Base-by-base conservation (phyloP, 306 rosid genomes). In the Glycine latifolia region DNA sequence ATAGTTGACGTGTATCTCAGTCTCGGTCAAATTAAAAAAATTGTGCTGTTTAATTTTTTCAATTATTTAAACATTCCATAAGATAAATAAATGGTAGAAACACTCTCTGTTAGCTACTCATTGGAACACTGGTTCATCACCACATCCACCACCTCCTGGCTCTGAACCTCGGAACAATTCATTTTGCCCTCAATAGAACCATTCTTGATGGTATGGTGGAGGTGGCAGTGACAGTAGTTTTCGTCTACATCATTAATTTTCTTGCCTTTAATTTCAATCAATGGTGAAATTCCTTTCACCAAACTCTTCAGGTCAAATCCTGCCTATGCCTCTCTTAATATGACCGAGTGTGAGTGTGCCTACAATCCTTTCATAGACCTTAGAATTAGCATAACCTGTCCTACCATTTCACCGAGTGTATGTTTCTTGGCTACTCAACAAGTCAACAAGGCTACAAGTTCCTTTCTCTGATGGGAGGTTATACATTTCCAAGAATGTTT, bases 1-100 rank as follows among this genome's bases (percentile, higher is more conserved):
- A 17, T 15, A 71, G 63, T 56, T 58, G 17, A 7, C 52, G 63
- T 70, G 66, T 53, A 35, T 80, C 15, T 73, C 79, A 62, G 6
- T 67, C 55, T 26, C 1, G 31, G 31, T 2, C 0, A 20, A 58
- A 37, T 46, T 15, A 56, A 47, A n/a, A 44, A 39, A 65, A 1
- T 26, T 60, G 52, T 71, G 33, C 4, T 74, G 62, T 35, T 65
- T 10, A 66, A 41, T 50, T 52, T 14, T 20, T 56, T 31, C 54
- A 10, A 35, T 44, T 15, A 20, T 44, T 7, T 8, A 44, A 66
- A 73, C 11, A 26, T 26, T 14, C 49, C 53, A 11, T 75, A 15
- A 35, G 6, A 43, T 44, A 74, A 75, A 52, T 13, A 54, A 81
- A 8, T 2, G n/a, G 15, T 52, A 53, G 59, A 53, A 52, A 14